Conservation (phyloP, 495 filamentous ascomycete species). For the Xylaria acuta region DNA sequence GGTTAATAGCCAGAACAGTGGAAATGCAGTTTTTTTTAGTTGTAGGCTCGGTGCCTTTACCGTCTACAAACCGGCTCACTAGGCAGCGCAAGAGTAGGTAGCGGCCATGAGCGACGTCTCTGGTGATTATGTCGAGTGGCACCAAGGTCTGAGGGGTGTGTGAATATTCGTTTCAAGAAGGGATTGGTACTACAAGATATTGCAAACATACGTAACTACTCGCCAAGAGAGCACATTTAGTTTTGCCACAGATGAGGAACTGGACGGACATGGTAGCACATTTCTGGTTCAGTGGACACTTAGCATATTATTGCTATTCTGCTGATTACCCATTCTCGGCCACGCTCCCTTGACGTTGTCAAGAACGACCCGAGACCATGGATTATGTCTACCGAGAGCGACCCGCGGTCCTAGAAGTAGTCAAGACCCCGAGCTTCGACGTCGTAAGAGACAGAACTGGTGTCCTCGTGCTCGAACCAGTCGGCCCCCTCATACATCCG, state of each 20-base stretch:
- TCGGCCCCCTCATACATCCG: neutral
- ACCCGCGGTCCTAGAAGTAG: neutral
- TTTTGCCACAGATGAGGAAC: neutral
- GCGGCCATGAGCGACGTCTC: neutral
- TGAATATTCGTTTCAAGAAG: neutral
- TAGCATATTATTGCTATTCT: neutral
- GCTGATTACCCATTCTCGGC: neutral
- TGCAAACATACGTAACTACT: neutral
- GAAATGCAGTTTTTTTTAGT: neutral
- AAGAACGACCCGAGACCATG: neutral
- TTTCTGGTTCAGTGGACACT: neutral
- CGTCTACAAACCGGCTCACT: neutral
- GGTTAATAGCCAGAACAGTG: neutral
- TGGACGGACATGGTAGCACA: neutral
- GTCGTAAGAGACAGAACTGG: neutral
- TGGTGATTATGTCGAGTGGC: neutral
- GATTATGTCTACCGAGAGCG: neutral
- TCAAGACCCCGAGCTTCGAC: neutral
- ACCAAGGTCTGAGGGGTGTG: neutral
- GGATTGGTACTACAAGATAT: neutral
- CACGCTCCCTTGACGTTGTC: neutral
- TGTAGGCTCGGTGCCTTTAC: neutral
- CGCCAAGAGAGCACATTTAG: neutral
- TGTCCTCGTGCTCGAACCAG: neutral
- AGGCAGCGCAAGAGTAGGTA: neutral